phyloP scores from a whole-genome alignment of 345 rosid genomes.

The Populus deltoides region DNA sequence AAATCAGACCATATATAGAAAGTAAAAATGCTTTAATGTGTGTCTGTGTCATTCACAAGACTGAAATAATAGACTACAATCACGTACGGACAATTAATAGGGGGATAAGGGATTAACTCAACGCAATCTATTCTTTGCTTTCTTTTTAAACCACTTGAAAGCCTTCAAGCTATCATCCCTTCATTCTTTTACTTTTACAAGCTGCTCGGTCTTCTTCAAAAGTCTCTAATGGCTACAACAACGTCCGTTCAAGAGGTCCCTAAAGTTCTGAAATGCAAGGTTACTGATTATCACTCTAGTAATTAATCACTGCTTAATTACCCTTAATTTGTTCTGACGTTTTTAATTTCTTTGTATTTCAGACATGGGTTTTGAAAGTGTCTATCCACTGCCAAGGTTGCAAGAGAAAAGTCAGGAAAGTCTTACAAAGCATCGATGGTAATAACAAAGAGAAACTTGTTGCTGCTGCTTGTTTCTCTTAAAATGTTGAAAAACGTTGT shows the following conservation, averaged over 20 bases:
- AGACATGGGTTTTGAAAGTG: conserved; percentile 29
- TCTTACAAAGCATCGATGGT: conserved; percentile 24
- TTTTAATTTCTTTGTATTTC: neutral
- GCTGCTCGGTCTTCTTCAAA: neutral
- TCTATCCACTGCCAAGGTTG: conserved; percentile 37
- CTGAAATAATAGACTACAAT: too few relatives aligned
- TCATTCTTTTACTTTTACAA: neutral
- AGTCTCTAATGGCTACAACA: conserved; percentile 9
- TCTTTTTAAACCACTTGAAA: neutral
- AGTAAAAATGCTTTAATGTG: too few relatives aligned
- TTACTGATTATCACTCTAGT: neutral
- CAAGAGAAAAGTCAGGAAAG: conserved; percentile 28
- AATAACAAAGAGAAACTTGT: neutral
- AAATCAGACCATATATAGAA: too few relatives aligned
- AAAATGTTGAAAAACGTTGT: neutral
- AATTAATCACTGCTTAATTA: neutral
- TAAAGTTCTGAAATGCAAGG: conserved; percentile 19
- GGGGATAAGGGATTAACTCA: too few relatives aligned
- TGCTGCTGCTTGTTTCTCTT: neutral
- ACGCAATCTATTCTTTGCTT: neutral
- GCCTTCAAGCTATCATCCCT: neutral
- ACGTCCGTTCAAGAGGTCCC: conserved; percentile 4
- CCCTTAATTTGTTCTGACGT: neutral
- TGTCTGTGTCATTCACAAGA: too few relatives aligned
- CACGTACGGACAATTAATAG: too few relatives aligned